A percentile compares a stretch with the other conserved stretches of the same genome.
Conservation (phyloP, 2,329 filamentous ascomycete species). For the Aureobasidium sp. region DNA sequence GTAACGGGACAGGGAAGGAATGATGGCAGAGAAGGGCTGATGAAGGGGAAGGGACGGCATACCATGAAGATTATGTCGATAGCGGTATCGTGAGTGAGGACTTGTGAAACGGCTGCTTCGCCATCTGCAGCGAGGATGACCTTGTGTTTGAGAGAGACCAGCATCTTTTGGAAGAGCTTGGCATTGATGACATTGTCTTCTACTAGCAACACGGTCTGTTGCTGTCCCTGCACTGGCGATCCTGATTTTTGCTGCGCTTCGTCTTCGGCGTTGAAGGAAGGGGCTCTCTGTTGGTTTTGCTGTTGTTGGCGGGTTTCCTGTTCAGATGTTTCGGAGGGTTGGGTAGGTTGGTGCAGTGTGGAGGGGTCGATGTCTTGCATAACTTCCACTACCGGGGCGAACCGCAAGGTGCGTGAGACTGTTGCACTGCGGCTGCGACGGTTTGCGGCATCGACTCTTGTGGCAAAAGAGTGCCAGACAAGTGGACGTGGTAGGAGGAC, state of each 20-base stretch:
- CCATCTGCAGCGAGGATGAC: conserved; percentile 24
- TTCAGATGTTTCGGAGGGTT: not conserved
- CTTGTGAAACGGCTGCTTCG: conserved; percentile 15
- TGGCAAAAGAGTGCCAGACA: conserved; percentile 14
- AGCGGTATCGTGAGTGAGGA: not conserved
- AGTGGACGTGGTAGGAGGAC: conserved; percentile 8
- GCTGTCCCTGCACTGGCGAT: not conserved
- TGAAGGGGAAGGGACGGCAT: not conserved
- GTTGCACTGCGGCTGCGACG: conserved; percentile 1
- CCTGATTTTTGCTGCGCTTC: not conserved
- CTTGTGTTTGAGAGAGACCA: conserved; percentile 12
- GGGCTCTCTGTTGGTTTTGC: not conserved
- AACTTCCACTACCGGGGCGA: conserved; percentile 11
- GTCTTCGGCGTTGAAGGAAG: not conserved
- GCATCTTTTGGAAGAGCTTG: conserved; percentile 15
- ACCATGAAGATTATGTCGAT: conserved; percentile 18
- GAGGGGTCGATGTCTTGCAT: not conserved
- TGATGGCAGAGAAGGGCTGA: not conserved
- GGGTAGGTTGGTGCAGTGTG: not conserved
- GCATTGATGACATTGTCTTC: conserved; percentile 18
- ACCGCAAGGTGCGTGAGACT: conserved; percentile 2
- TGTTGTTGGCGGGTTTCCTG: not conserved
- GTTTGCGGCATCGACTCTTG: not conserved
- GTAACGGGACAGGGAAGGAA: no score
- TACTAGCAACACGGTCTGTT: conserved; percentile 14